Conservation (phyloP, 768 basidiomycete genomes). For the Podaxis rugospora region DNA sequence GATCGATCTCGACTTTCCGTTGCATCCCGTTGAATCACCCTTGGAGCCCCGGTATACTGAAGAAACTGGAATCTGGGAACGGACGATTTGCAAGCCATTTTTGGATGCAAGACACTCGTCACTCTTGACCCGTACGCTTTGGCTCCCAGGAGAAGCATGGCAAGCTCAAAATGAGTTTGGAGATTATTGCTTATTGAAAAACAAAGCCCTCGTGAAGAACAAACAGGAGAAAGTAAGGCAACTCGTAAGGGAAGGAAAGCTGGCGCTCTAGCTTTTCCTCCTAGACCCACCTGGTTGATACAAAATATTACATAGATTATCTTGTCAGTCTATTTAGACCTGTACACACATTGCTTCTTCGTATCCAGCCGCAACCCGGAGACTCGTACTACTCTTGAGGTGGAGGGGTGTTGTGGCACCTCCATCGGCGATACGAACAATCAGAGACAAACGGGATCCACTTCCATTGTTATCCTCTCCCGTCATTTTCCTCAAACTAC, state of each 20-base stretch:
- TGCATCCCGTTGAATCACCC: slow-evolving; percentile 46
- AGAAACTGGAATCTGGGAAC: slow-evolving; percentile 71
- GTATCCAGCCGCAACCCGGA: not conserved
- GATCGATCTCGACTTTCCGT: slow-evolving; percentile 85
- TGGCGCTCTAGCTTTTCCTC: not conserved
- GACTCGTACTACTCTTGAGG: not conserved
- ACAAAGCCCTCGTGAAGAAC: slow-evolving; percentile 36
- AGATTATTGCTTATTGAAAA: slow-evolving; percentile 85
- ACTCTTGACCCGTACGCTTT: slow-evolving; percentile 70
- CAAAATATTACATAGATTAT: not conserved
- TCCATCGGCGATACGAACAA: slow-evolving; percentile 10
- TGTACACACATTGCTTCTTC: not conserved
- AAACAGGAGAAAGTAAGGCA: slow-evolving; percentile 29
- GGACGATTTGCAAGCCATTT: slow-evolving; percentile 76
- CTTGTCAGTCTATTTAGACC: not conserved
- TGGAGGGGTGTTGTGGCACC: not conserved
- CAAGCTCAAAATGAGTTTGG: slow-evolving; percentile 72
- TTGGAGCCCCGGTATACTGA: slow-evolving; percentile 80
- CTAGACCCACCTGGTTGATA: not conserved
- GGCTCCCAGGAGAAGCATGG: slow-evolving; percentile 73
- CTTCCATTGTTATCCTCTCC: slow-evolving; percentile 39
- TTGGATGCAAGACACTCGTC: slow-evolving; percentile 77
- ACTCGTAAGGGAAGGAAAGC: slow-evolving; percentile 7
- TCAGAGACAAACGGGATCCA: slow-evolving; percentile 12
- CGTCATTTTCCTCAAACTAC: slow-evolving; percentile 30